Conservation (phyloP, 2,329 filamentous ascomycete species). For the Fusarium floridanum region DNA sequence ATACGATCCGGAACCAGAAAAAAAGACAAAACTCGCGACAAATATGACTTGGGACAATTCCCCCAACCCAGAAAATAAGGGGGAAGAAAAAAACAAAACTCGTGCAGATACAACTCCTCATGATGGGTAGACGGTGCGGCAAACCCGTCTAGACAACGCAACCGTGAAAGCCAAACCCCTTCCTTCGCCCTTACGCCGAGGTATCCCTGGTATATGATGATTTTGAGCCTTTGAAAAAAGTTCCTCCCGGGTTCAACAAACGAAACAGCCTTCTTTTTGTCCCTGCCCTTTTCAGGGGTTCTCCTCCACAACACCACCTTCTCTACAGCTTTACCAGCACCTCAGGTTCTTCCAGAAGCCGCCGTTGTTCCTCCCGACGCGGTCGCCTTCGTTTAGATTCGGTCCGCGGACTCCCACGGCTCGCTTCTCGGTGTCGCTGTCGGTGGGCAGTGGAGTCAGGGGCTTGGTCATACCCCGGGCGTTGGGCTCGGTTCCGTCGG, state of each 20-base stretch:
- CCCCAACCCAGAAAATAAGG: conserved; percentile 23
- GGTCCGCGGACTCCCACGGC: conserved; percentile 60
- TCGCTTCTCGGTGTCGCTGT: conserved; percentile 59
- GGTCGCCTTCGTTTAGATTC: conserved; percentile 56
- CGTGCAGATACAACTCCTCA: conserved; percentile 35
- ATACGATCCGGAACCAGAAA: conserved; percentile 10
- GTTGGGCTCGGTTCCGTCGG: conserved; percentile 58
- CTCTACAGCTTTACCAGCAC: conserved; percentile 64
- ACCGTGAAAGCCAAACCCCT: conserved; percentile 35
- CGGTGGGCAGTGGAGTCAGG: conserved; percentile 64
- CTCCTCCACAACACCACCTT: background rate
- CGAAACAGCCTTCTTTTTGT: conserved; percentile 20
- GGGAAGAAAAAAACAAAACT: conserved; percentile 8
- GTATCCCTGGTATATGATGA: conserved; percentile 49
- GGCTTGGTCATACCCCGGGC: conserved; percentile 70
- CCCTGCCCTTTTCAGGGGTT: background rate
- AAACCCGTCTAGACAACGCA: conserved; percentile 30
- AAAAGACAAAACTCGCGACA: conserved; percentile 11
- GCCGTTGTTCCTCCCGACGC: conserved; percentile 56
- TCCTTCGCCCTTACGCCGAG: conserved; percentile 44
- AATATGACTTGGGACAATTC: conserved; percentile 13
- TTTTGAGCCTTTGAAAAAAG: conserved; percentile 37
- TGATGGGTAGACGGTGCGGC: conserved; percentile 30
- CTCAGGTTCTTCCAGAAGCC: conserved; percentile 69
- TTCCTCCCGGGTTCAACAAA: conserved; percentile 29